phyloP scores from a whole-genome alignment of 805 yeast species.

The Ogataea naganishii region DNA sequence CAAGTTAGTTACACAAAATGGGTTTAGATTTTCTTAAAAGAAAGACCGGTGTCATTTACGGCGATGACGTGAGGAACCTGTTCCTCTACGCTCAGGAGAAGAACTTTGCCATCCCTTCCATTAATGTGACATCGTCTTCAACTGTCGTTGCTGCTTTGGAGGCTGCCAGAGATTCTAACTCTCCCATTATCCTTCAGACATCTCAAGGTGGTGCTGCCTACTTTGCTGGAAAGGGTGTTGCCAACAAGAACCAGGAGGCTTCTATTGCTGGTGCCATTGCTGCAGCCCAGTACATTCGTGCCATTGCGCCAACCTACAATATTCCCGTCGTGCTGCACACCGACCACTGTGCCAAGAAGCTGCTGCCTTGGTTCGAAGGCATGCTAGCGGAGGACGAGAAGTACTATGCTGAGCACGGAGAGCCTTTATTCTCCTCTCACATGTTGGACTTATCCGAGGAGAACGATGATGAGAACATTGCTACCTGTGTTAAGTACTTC shows the following conservation, averaged over 20 bases:
- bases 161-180: conserved; percentile 90
- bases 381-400: conserved; percentile 95
- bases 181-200: conserved; percentile 94
- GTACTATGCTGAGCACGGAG: conserved; percentile 77
- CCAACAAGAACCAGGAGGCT: conserved; percentile 88
- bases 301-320: conserved; percentile 94
- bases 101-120: conserved; percentile 96
- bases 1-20: too few relatives aligned
- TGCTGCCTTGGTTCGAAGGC: conserved; percentile 98
- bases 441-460: conserved; percentile 98
- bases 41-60: conserved; percentile 97
- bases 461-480: conserved; percentile 91
- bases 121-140: conserved; percentile 96
- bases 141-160: conserved; percentile 95
- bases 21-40: conserved; percentile 64
- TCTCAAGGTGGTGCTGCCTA: conserved; percentile 99
- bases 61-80: conserved; percentile 85
- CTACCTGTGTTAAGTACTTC: conserved; percentile 90
- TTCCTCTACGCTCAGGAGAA: conserved; percentile 90
- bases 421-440: conserved; percentile 97
- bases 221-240: conserved; percentile 99
- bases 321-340: conserved; percentile 96
- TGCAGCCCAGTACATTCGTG: conserved; percentile 95
- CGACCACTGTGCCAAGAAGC: conserved; percentile 98
- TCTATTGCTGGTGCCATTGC: conserved; percentile 93